Conservation (phyloP, 352 stramenopile genomes). For the Pythium sukuiense region DNA sequence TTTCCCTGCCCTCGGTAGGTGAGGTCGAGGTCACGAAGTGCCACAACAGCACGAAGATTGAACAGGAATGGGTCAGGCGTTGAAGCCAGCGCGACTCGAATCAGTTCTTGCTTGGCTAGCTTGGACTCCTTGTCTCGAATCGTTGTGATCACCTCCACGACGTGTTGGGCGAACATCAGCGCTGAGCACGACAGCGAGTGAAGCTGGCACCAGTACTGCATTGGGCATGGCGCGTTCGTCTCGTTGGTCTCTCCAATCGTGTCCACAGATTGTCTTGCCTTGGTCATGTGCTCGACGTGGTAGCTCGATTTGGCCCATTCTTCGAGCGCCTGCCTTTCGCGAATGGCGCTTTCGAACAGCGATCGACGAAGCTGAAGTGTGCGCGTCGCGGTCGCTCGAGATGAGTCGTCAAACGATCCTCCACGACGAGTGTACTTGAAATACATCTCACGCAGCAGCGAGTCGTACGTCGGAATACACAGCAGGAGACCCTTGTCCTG, state of each 20-base stretch:
- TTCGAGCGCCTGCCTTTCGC: conserved; percentile 40
- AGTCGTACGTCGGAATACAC: conserved; percentile 64
- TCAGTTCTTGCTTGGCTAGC: conserved; percentile 42
- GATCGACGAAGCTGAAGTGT: conserved; percentile 57
- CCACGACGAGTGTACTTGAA: conserved; percentile 74
- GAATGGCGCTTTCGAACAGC: conserved; percentile 58
- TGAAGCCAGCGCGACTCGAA: conserved; percentile 45
- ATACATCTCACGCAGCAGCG: conserved; percentile 72
- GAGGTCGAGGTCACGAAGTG: conserved; percentile 57
- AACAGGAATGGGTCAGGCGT: conserved; percentile 58
- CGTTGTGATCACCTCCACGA: conserved; percentile 65
- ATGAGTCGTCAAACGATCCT: conserved; percentile 56
- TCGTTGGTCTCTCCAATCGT: conserved; percentile 16
- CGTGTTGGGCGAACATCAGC: conserved; percentile 73
- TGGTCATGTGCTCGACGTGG: conserved; percentile 10
- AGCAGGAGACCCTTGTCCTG: conserved; percentile 48
- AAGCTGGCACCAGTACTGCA: conserved; percentile 58
- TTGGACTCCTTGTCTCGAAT: conserved; percentile 73
- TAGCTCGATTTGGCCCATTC: conserved; percentile 9
- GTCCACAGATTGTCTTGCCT: not conserved
- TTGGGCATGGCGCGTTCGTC: conserved; percentile 15
- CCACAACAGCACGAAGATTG: conserved; percentile 47
- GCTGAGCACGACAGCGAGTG: conserved; percentile 44
- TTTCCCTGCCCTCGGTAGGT: conserved; percentile 67
- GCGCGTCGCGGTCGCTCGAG: conserved; percentile 53